Percentiles rank a stretch among this genome's conserved stretches.
Evolutionary conservation across 1,284 basidiomycete species (phyloP).

Genomic region (Coniferiporia sulphurascens): DNA sequence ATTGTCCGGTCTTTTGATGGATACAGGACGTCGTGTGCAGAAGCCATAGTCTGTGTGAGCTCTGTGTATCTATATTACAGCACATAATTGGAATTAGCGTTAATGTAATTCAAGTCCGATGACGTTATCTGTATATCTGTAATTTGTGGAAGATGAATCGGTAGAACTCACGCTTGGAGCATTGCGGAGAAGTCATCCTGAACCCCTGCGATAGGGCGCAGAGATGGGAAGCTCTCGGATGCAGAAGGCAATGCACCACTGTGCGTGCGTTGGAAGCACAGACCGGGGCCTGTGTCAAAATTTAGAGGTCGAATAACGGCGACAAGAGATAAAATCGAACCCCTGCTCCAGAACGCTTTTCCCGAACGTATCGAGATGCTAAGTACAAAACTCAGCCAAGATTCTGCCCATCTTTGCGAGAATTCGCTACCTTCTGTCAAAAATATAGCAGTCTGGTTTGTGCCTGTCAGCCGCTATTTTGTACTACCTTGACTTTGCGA

Average conservation of each 20-base stretch:
- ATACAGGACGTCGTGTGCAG: constrained; percentile 36
- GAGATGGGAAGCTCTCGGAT: constrained; percentile 31
- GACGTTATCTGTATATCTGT: too few species aligned
- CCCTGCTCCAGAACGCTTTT: constrained; percentile 36
- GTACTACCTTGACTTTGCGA: not conserved
- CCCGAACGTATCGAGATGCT: constrained; percentile 22
- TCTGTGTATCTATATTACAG: constrained; percentile 24
- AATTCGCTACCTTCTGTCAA: constrained; percentile 24
- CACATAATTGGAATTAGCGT: too few species aligned
- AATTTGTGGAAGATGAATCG: too few species aligned
- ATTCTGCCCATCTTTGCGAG: not conserved
- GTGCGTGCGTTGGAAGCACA: constrained; percentile 30
- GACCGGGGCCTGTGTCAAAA: constrained; percentile 27
- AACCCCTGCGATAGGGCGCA: constrained; percentile 19
- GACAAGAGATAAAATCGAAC: not conserved
- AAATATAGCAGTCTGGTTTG: constrained; percentile 32
- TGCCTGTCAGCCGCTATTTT: not conserved
- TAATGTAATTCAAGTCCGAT: too few species aligned
- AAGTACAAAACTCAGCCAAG: not conserved
- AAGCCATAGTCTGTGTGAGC: constrained; percentile 38
- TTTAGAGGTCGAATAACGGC: not conserved
- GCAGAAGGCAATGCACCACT: constrained; percentile 27
- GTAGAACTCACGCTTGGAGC: constrained; percentile 20
- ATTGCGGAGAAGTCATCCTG: constrained; percentile 25
- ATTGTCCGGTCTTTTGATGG: constrained; percentile 33